Evolutionary conservation across 441 rosid genomes (phyloP).

Genomic region (Geranium incanum): DNA sequence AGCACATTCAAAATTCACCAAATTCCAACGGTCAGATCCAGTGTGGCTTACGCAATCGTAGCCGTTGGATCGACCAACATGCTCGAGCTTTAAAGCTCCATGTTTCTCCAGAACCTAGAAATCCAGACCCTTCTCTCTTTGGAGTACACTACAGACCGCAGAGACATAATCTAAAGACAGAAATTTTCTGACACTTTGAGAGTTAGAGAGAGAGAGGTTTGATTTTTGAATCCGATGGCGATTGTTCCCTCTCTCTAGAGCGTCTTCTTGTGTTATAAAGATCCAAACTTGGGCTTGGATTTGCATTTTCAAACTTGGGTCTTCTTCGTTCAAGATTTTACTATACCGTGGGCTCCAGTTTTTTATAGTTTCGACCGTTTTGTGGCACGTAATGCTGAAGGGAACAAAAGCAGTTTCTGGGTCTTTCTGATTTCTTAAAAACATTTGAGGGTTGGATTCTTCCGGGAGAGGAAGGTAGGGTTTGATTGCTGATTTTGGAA

Average conservation of each 20-base stretch:
- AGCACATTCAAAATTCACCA: conserved; percentile 29
- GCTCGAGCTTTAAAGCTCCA: conserved; percentile 25
- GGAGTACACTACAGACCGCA: not conserved
- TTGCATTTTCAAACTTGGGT: conserved; percentile 20
- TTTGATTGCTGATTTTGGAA: conserved; percentile 27
- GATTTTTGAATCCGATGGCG: conserved; percentile 44
- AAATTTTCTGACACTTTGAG: conserved; percentile 15
- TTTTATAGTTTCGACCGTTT: conserved; percentile 29
- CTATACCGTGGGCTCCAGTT: not conserved
- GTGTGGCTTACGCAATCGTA: conserved; percentile 17
- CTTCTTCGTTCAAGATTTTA: conserved; percentile 8
- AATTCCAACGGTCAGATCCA: conserved; percentile 38
- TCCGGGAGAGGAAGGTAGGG: not conserved
- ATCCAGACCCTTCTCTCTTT: not conserved
- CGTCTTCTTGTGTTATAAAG: conserved; percentile 17
- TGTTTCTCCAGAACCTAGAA: conserved; percentile 6
- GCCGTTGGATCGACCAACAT: conserved; percentile 32
- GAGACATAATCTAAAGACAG: conserved; percentile 28
- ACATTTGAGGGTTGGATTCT: conserved; percentile 8
- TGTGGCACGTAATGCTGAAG: conserved; percentile 16
- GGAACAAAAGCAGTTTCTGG: conserved; percentile 23
- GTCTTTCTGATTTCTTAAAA: conserved; percentile 18
- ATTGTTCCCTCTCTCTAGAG: conserved; percentile 16
- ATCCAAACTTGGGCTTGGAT: conserved; percentile 9
- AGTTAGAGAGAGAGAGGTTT: conserved; percentile 16